Percentiles rank a stretch among this genome's conserved stretches.
Conservation (phyloP, 208 protist species). For the Acanthamoeba healyi region DNA sequence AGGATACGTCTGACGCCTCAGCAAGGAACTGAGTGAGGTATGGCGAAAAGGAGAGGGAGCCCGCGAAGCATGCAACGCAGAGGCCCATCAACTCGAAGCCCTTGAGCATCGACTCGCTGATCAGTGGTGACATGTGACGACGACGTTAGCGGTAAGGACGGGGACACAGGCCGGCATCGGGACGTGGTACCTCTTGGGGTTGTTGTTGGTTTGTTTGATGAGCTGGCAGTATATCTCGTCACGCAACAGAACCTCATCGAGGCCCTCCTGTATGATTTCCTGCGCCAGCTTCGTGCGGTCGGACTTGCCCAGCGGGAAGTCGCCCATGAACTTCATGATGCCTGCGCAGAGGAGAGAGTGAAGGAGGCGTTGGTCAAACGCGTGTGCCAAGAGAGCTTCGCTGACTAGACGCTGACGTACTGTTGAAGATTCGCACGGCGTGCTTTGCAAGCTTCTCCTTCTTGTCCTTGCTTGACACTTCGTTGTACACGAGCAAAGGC, state of each 20-base stretch:
- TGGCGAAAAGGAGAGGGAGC: background rate
- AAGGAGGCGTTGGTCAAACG: too few relatives aligned
- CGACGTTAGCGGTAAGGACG: too few relatives aligned
- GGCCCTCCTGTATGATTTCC: slow-evolving; percentile 36
- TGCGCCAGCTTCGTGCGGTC: background rate
- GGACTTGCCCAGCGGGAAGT: slow-evolving; percentile 61
- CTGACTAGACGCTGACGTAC: too few relatives aligned
- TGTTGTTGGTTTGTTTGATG: slow-evolving; percentile 32
- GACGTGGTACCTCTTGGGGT: slow-evolving; percentile 11
- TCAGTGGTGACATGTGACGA: too few relatives aligned
- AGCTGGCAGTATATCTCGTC: slow-evolving; percentile 70
- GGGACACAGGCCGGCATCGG: too few relatives aligned
- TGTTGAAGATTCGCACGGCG: slow-evolving; percentile 8
- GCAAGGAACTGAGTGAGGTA: slow-evolving; percentile 24
- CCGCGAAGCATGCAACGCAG: background rate
- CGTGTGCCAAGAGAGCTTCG: too few relatives aligned
- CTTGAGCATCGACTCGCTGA: slow-evolving; percentile 19
- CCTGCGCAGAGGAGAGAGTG: too few relatives aligned
- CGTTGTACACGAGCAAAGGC: background rate
- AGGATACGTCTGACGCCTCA: background rate
- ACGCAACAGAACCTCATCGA: background rate
- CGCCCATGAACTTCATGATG: slow-evolving; percentile 69
- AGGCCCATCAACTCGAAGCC: slow-evolving; percentile 22
- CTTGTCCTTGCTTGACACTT: background rate
- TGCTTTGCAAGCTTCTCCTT: background rate